Conservation (phyloP, 805 yeast species). For the Yarrowia osloensis region DNA sequence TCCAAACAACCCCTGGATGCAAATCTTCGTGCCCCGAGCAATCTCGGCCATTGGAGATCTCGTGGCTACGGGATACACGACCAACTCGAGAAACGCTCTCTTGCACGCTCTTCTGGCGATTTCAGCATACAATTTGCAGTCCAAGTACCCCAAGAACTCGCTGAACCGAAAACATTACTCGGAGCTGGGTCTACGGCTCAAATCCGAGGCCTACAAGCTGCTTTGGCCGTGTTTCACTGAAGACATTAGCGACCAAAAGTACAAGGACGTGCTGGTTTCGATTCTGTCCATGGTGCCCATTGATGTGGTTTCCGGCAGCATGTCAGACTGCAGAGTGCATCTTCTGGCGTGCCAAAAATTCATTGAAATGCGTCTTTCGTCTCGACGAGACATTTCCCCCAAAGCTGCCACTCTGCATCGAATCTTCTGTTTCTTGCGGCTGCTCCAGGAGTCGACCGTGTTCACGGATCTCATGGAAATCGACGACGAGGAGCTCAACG, state of each 20-base stretch:
- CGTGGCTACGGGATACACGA: slow-evolving; percentile 69
- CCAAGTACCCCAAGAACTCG: slow-evolving; percentile 67
- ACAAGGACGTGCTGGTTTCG: slow-evolving; percentile 81
- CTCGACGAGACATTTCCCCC: slow-evolving; percentile 64
- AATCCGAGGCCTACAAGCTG: slow-evolving; percentile 73
- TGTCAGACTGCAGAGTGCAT: slow-evolving; percentile 80
- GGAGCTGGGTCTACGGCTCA: slow-evolving; percentile 69
- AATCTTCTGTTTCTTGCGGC: slow-evolving; percentile 70
- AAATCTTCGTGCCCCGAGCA: slow-evolving; percentile 83
- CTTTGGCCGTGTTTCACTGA: slow-evolving; percentile 57
- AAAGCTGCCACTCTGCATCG: slow-evolving; percentile 79
- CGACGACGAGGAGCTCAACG: slow-evolving; percentile 35
- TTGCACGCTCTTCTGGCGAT: slow-evolving; percentile 79
- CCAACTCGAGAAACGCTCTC: slow-evolving; percentile 74
- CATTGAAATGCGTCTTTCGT: slow-evolving; percentile 66
- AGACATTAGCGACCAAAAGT: slow-evolving; percentile 61
- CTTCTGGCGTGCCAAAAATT: slow-evolving; percentile 75
- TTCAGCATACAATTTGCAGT: slow-evolving; percentile 75
- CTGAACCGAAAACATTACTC: slow-evolving; percentile 68
- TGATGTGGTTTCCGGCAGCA: slow-evolving; percentile 88
- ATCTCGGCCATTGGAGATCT: slow-evolving; percentile 79
- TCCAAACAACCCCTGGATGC: slow-evolving; percentile 84
- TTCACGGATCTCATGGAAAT: slow-evolving; percentile 31
- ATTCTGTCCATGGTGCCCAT: slow-evolving; percentile 83
- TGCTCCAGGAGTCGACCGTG: slow-evolving; percentile 76